Conservation (phyloP, 2,329 filamentous ascomycete species). For the Diaporthe destruens region DNA sequence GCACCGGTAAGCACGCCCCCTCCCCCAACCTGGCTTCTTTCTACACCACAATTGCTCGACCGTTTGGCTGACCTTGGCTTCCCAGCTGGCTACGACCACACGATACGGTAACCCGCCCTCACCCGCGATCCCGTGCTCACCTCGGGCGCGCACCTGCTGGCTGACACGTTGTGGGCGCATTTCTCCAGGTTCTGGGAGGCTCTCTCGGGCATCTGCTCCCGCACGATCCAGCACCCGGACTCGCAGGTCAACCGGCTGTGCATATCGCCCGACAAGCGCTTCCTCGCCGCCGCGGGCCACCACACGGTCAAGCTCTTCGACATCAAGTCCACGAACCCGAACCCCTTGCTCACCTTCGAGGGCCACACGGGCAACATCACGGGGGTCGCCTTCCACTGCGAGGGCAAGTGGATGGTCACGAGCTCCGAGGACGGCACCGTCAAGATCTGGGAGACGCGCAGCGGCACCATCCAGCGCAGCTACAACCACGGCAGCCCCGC, state of each 20-base stretch:
- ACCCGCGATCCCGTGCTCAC: conserved; percentile 40
- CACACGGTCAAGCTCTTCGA: conserved; percentile 97
- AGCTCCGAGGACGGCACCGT: conserved; percentile 96
- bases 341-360: conserved; percentile 92
- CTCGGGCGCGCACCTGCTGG: neutral
- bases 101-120: conserved; percentile 62
- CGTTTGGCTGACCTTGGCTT: conserved; percentile 42
- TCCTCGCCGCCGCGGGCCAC: conserved; percentile 83
- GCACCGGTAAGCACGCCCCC: conserved; percentile 62
- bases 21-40: neutral
- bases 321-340: conserved; percentile 98
- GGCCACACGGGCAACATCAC: conserved; percentile 97
- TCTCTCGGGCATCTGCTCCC: conserved; percentile 95
- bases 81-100: conserved; percentile 72
- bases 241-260: conserved; percentile 98
- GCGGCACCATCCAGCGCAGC: conserved; percentile 88
- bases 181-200: conserved; percentile 94
- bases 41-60: neutral
- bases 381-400: conserved; percentile 96
- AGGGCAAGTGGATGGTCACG: conserved; percentile 99
- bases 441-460: conserved; percentile 96
- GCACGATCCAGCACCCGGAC: conserved; percentile 97
- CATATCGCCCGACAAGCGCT: conserved; percentile 98
- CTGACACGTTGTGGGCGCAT: conserved; percentile 41
- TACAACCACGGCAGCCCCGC: conserved; percentile 91